Percentiles rank a stretch among this genome's conserved stretches.
Conservation (phyloP, 75 land plant genomes). For the Cryptomeria japonica region DNA sequence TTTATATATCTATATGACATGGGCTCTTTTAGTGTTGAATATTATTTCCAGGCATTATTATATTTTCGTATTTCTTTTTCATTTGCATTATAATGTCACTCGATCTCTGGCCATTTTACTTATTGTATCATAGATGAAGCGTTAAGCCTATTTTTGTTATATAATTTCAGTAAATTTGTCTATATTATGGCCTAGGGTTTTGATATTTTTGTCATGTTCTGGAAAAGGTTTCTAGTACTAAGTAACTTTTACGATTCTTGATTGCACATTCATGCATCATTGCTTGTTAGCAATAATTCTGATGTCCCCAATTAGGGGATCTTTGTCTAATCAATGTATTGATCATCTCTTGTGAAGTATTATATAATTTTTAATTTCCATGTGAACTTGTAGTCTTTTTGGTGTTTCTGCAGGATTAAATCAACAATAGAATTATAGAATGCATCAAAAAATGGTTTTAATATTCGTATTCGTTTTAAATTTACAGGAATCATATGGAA, state of each 20-base stretch:
- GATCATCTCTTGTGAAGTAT: background rate
- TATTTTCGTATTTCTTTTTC: background rate
- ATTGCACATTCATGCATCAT: background rate
- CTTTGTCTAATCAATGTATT: background rate
- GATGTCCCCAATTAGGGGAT: background rate
- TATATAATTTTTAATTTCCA: background rate
- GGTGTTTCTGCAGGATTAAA: background rate
- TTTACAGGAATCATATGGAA: slow-evolving; percentile 62
- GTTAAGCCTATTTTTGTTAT: background rate
- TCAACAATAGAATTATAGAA: background rate
- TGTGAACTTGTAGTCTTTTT: background rate
- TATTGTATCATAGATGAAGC: background rate
- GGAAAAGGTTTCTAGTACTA: too few relatives aligned
- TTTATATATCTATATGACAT: background rate
- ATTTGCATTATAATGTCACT: background rate
- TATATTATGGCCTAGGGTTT: background rate
- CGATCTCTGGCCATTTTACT: background rate
- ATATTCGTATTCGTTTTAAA: background rate
- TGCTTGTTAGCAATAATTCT: background rate
- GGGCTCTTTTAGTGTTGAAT: background rate
- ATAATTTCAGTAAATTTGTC: background rate
- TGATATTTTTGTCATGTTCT: too few relatives aligned
- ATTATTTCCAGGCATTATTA: background rate
- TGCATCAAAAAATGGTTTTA: background rate
- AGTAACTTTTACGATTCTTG: too few relatives aligned